Evolutionary conservation across 306 rosid genomes (phyloP), one percentile per base, ranked within the genome.

Genomic region (Quercus glauca): DNA sequence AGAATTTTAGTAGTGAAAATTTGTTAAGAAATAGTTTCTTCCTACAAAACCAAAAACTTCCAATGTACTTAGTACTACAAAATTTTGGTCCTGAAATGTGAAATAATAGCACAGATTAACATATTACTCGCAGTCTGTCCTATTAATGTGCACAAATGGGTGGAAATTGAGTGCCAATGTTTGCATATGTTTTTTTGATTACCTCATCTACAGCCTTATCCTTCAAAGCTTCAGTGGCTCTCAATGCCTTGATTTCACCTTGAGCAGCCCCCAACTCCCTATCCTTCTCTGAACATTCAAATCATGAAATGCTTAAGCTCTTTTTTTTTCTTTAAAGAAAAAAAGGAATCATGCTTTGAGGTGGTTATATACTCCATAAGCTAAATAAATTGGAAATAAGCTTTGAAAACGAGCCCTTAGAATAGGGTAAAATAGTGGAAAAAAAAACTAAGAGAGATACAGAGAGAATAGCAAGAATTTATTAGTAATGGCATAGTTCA

Each of bases 161-260:
- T 15, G 37, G 26, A 63, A 29, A 64, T 20, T 64, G 70, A 64
- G 72, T 10, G 18, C 75, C 43, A 4, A 35, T 63, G 20, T 55
- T 18, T 17, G 75, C 21, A 73, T 28, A 69, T 75, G 4, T 28
- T 55, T 55, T 29, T 13, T 73, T 37, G n/a, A 69, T 23, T 90
- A 94, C 99, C 96, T 89, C 96, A 79, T 90, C 93, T 31, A 89
- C 85, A 74, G 93, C 96, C 92, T 92, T 92, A 73, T 92, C 96
- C 77, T 91, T 95, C 9, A 86, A 89, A 76, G 87, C 89, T 84
- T 90, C 94, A 61, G 88, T 77, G 74, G 86, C 90, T 88, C 75
- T 92, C 55, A 90, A 83, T 81, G 91, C 88, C 89, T 90, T 92
- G 90, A 91, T 89, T 88, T 95, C 96, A 69, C 83, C 79, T 11